Evolutionary conservation across 2,329 filamentous ascomycete genomes (phyloP).

Genomic region (Colletotrichum liaoningense): DNA sequence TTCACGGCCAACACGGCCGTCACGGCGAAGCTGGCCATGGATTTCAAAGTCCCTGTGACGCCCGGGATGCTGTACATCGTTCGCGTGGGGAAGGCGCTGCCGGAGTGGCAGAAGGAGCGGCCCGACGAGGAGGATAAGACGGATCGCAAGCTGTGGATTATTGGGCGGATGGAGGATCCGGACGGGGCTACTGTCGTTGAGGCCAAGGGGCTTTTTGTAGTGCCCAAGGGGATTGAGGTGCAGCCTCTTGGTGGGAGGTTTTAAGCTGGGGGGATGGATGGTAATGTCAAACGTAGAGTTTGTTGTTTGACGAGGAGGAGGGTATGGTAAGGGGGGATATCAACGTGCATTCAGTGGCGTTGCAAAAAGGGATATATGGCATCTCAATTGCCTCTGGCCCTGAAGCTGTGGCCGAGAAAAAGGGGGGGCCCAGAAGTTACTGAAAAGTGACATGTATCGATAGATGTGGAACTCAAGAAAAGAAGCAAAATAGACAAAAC

Average conservation of each 20-base stretch:
- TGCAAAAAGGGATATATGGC: neutral
- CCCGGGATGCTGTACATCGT: constrained; percentile 28
- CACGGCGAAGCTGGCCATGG: constrained; percentile 26
- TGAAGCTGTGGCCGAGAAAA: neutral
- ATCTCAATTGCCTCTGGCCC: neutral
- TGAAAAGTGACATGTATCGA: neutral
- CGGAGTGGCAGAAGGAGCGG: constrained; percentile 13
- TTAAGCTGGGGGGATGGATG: neutral
- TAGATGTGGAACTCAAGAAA: neutral
- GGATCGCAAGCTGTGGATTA: constrained; percentile 33
- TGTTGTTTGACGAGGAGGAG: neutral
- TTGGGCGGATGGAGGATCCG: constrained; percentile 25
- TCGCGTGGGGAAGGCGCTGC: constrained; percentile 14
- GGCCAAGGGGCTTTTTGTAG: constrained; percentile 33
- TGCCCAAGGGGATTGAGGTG: constrained; percentile 28
- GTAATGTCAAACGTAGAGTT: too few relatives aligned
- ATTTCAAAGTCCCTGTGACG: constrained; percentile 25
- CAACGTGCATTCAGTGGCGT: neutral
- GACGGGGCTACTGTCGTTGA: constrained; percentile 14
- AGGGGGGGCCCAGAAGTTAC: neutral
- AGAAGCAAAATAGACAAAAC: neutral
- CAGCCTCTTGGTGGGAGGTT: constrained; percentile 27
- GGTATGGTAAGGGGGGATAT: neutral
- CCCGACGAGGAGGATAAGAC: constrained; percentile 28
- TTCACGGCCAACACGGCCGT: constrained; percentile 31